phyloP scores from a whole-genome alignment of 2,329 filamentous ascomycete genomes.

The Exophiala spinifera region DNA sequence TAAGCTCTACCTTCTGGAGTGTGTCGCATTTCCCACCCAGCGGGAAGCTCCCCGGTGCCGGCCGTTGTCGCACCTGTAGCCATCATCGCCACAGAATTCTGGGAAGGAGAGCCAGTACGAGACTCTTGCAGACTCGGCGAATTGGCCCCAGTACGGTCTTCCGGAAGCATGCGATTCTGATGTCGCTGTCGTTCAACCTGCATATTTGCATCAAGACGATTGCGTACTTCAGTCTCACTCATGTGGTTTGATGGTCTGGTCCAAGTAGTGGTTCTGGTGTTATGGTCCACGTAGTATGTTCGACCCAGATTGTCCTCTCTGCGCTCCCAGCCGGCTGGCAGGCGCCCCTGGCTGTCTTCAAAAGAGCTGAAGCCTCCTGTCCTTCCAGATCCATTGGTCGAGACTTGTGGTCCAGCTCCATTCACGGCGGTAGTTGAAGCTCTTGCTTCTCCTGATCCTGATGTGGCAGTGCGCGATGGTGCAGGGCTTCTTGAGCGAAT shows the following conservation, averaged over 20 bases:
- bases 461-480: constrained; percentile 33
- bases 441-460: constrained; percentile 30
- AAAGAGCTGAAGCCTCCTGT: constrained; percentile 78
- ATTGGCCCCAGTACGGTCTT: constrained; percentile 89
- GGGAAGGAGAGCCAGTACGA: constrained; percentile 40
- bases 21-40: constrained; percentile 93
- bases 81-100: constrained; percentile 71
- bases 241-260: constrained; percentile 78
- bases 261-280: constrained; percentile 95
- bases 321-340: constrained; percentile 93
- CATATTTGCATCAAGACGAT: constrained; percentile 82
- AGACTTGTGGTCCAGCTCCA: constrained; percentile 35
- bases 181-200: constrained; percentile 90
- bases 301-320: constrained; percentile 91
- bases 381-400: constrained; percentile 39
- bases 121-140: constrained; percentile 71
- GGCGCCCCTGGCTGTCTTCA: constrained; percentile 88
- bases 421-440: constrained; percentile 35
- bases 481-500: constrained; percentile 31
- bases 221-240: constrained; percentile 72
- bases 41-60: constrained; percentile 88
- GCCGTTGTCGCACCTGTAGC: constrained; percentile 88
- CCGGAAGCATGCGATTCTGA: constrained; percentile 91
- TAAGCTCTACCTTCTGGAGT: constrained; percentile 94
- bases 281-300: constrained; percentile 98